Percentiles rank a stretch among this genome's conserved stretches.
Conservation (phyloP, 1,284 basidiomycete genomes). For the Microbotryum scabiosae region DNA sequence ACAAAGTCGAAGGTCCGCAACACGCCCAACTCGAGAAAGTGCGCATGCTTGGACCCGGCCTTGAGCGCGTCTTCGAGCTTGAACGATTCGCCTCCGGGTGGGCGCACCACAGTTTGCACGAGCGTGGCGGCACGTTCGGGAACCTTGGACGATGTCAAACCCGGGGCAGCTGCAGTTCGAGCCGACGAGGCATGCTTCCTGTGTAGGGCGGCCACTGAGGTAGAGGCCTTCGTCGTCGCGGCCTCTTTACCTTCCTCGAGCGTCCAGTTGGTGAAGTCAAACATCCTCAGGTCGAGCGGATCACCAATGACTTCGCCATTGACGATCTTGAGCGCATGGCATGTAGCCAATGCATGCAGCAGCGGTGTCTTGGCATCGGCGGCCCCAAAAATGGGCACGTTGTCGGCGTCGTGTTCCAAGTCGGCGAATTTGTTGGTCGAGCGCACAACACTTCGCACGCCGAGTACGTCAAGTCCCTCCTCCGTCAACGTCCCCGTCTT, state of each 20-base stretch:
- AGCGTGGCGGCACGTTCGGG: constrained; percentile 74
- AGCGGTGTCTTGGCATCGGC: constrained; percentile 63
- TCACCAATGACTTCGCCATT: constrained; percentile 86
- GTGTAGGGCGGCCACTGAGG: constrained; percentile 37
- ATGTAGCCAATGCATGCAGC: constrained; percentile 87
- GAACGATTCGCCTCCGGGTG: constrained; percentile 83
- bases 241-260: constrained; percentile 69
- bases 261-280: constrained; percentile 92
- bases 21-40: constrained; percentile 92
- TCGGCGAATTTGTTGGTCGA: constrained; percentile 71
- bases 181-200: neutral
- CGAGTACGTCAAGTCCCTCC: constrained; percentile 94
- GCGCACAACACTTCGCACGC: constrained; percentile 73
- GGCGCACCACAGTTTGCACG: constrained; percentile 93
- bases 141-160: constrained; percentile 38
- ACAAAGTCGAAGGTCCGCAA: constrained; percentile 96
- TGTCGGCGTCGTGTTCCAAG: constrained; percentile 75
- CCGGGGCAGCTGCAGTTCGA: constrained; percentile 37
- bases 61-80: constrained; percentile 85
- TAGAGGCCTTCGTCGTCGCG: constrained; percentile 17
- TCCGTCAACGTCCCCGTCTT: constrained; percentile 99
- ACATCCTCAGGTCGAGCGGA: constrained; percentile 80
- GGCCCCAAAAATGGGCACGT: constrained; percentile 62
- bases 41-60: constrained; percentile 71
- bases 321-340: constrained; percentile 89